Percentiles rank a stretch among this genome's conserved stretches.
These are phyloP conservation scores for Luzula sylvatica DNA, from an alignment of 176 grass and related monocot species.

Conservation along the genomic window DNA sequence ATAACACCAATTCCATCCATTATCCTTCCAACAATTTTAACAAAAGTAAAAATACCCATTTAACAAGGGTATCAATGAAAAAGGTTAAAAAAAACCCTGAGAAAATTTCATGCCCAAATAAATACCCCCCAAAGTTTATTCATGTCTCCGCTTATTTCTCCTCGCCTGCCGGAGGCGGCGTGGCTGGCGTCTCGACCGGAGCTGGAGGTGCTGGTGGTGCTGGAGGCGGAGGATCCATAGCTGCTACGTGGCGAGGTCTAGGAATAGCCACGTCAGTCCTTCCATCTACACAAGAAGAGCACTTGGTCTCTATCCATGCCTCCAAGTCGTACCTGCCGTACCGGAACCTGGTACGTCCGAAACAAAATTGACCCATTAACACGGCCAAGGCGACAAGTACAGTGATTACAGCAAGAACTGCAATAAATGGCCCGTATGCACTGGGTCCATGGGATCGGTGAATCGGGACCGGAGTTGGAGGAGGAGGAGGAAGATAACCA, in stretches of 20 bases:
- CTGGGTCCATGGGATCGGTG: neutral
- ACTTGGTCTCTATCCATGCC: constrained; percentile 32
- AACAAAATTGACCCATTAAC: constrained; percentile 29
- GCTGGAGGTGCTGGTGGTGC: neutral
- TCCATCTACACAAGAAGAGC: constrained; percentile 31
- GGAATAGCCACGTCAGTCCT: constrained; percentile 7
- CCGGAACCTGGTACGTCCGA: constrained; percentile 16
- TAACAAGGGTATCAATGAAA: constrained; percentile 9
- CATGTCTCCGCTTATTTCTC: constrained; percentile 4
- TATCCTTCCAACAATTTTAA: constrained; percentile 5
- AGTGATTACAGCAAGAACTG: constrained; percentile 19
- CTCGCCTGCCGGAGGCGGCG: neutral
- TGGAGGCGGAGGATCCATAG: neutral
- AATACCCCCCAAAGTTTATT: neutral
- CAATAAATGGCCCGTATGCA: constrained; percentile 23
- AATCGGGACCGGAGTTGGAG: neutral
- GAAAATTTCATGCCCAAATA: constrained; percentile 2
- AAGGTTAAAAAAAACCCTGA: neutral
- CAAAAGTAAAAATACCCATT: neutral
- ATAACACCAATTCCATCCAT: constrained; percentile 12
- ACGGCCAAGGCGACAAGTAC: constrained; percentile 28
- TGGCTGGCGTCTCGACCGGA: neutral
- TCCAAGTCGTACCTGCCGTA: constrained; percentile 31
- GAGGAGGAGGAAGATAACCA: neutral
- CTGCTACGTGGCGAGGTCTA: constrained; percentile 7